Percentiles rank a stretch among this genome's conserved stretches.
Conservation (phyloP, 2,329 filamentous ascomycete genomes). For the Ophiostoma montium region DNA sequence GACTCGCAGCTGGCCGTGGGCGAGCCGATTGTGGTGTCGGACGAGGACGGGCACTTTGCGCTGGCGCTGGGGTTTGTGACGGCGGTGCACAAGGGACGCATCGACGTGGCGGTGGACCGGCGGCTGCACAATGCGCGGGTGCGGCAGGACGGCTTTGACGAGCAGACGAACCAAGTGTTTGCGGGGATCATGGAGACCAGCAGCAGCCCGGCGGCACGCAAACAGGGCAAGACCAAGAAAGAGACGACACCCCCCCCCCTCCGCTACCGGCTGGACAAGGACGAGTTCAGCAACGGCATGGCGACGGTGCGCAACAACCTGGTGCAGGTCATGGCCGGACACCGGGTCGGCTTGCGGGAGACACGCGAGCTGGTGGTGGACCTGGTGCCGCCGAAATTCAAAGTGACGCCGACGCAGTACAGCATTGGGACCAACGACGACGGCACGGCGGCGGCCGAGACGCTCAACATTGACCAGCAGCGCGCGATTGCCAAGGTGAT, state of each 20-base stretch:
- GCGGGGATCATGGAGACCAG: slow-evolving; percentile 67
- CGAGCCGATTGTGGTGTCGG: slow-evolving; percentile 91
- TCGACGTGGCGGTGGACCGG: slow-evolving; percentile 82
- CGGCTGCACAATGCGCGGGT: slow-evolving; percentile 76
- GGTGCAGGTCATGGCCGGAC: slow-evolving; percentile 78
- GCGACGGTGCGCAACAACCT: slow-evolving; percentile 88
- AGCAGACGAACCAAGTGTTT: slow-evolving; percentile 68
- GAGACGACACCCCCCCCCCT: slow-evolving; percentile 32
- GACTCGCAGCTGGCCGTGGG: slow-evolving; percentile 80
- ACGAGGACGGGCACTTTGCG: slow-evolving; percentile 89
- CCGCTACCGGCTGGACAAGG: slow-evolving; percentile 82
- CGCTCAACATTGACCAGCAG: slow-evolving; percentile 76
- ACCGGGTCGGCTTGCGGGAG: slow-evolving; percentile 53
- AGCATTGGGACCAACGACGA: slow-evolving; percentile 33
- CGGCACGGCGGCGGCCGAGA: no score
- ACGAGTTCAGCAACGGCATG: slow-evolving; percentile 98
- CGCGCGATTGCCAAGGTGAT: slow-evolving; percentile 87
- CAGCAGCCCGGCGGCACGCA: background rate
- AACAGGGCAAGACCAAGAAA: slow-evolving; percentile 10
- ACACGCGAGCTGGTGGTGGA: slow-evolving; percentile 73
- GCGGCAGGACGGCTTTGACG: slow-evolving; percentile 61
- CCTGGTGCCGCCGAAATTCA: slow-evolving; percentile 59
- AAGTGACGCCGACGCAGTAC: slow-evolving; percentile 47
- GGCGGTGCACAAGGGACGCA: slow-evolving; percentile 56
- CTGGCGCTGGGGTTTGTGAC: slow-evolving; percentile 85